Conservation (phyloP, 805 yeast species). For the Kregervanrija delftensis region DNA sequence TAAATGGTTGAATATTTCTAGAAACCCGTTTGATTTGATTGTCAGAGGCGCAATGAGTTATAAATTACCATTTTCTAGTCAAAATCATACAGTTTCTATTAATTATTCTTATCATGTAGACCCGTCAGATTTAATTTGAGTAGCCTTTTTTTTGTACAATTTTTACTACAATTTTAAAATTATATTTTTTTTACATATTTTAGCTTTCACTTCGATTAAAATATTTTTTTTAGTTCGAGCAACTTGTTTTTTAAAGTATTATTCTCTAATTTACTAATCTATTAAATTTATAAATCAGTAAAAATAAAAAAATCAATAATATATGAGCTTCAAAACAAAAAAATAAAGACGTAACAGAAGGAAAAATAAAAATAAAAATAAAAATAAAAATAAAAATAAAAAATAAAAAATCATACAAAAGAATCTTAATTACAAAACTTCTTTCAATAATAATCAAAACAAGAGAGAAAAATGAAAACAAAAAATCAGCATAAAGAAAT, state of each 20-base stretch:
- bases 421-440: too few relatives aligned
- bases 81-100: constrained; percentile 52
- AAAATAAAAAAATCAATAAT: too few relatives aligned
- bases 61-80: constrained; percentile 55
- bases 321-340: too few relatives aligned
- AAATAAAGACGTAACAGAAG: too few relatives aligned
- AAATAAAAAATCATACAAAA: neutral
- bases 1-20: constrained; percentile 69
- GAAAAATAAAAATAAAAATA: neutral
- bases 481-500: neutral
- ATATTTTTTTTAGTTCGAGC: too few relatives aligned
- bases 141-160: neutral
- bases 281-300: too few relatives aligned
- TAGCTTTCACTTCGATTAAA: too few relatives aligned
- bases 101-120: constrained; percentile 52
- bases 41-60: constrained; percentile 78
- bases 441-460: neutral
- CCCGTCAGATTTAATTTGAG: constrained; percentile 28
- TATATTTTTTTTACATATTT: too few relatives aligned
- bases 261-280: too few relatives aligned
- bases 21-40: constrained; percentile 79
- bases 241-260: too few relatives aligned
- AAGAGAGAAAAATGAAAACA: neutral
- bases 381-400: constrained; percentile 1
- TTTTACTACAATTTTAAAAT: too few relatives aligned